phyloP scores from a whole-genome alignment of 257 asterid genomes.

The Mentha longifolia region DNA sequence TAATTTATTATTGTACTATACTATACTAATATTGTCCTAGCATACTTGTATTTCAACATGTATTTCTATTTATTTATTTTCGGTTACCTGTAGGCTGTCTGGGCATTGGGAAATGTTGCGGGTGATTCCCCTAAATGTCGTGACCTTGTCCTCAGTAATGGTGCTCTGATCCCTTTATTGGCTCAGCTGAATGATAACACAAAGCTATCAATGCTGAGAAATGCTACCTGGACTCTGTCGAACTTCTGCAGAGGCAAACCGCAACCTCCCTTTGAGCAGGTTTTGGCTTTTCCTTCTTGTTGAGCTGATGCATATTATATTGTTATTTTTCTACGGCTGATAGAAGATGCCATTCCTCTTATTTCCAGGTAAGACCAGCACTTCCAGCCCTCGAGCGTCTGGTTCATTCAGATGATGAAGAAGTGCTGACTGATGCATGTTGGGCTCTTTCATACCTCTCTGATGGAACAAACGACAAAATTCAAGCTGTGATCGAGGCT shows the following conservation, averaged over 20 bases:
- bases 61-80: no score
- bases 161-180: constrained; percentile 82
- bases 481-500: constrained; percentile 91
- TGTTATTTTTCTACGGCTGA: neutral
- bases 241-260: constrained; percentile 99
- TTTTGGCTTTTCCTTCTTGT: constrained; percentile 32
- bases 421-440: constrained; percentile 95
- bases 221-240: constrained; percentile 94
- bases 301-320: neutral
- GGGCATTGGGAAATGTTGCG: constrained; percentile 97
- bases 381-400: constrained; percentile 86
- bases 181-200: constrained; percentile 80
- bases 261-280: constrained; percentile 96
- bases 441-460: constrained; percentile 99
- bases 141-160: constrained; percentile 84
- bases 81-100: constrained; percentile 62
- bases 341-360: constrained; percentile 2
- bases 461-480: constrained; percentile 91
- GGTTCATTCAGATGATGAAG: constrained; percentile 81
- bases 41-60: neutral
- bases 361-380: constrained; percentile 72
- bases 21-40: neutral
- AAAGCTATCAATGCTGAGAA: constrained; percentile 92
- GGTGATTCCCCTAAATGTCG: constrained; percentile 95
- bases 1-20: neutral